Conservation (phyloP, 352 stramenopile genomes). For the Peronospora belbahrii region DNA sequence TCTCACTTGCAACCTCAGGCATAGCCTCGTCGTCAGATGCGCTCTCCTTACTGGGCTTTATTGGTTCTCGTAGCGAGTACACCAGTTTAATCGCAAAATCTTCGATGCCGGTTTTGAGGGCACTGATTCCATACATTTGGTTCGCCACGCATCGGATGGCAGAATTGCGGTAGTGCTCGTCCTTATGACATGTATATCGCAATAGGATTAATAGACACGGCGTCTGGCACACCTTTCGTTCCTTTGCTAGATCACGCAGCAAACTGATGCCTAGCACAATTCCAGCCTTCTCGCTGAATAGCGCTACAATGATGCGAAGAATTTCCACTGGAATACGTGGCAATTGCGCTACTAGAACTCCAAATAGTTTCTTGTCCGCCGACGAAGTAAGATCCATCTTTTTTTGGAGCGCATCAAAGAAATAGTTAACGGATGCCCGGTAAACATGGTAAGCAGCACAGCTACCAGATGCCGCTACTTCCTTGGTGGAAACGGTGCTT, state of each 20-base stretch:
- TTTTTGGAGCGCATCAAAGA: slow-evolving; percentile 34
- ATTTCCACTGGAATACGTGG: slow-evolving; percentile 54
- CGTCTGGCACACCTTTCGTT: slow-evolving; percentile 45
- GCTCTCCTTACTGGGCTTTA: slow-evolving; percentile 3
- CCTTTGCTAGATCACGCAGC: slow-evolving; percentile 59
- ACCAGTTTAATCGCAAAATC: slow-evolving; percentile 52
- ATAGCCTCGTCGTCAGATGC: slow-evolving; percentile 23
- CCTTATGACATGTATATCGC: slow-evolving; percentile 56
- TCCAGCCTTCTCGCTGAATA: slow-evolving; percentile 51
- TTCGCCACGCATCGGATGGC: slow-evolving; percentile 74
- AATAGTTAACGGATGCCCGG: slow-evolving; percentile 37
- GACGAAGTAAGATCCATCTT: slow-evolving; percentile 51
- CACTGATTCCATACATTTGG: slow-evolving; percentile 54
- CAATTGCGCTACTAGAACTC: slow-evolving; percentile 41
- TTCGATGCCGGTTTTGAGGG: slow-evolving; percentile 53
- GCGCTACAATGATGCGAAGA: slow-evolving; percentile 34
- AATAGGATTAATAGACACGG: slow-evolving; percentile 56
- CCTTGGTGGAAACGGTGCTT: not conserved
- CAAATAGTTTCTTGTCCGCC: slow-evolving; percentile 67
- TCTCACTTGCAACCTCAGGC: slow-evolving; percentile 7
- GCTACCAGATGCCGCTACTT: not conserved
- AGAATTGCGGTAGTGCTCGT: slow-evolving; percentile 60
- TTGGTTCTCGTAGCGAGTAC: slow-evolving; percentile 33
- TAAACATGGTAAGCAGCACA: slow-evolving; percentile 32
- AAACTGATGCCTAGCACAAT: slow-evolving; percentile 67